phyloP scores from a whole-genome alignment of 371 early-diverging fungal genomes.

The Polyrhizophydium stewartii region DNA sequence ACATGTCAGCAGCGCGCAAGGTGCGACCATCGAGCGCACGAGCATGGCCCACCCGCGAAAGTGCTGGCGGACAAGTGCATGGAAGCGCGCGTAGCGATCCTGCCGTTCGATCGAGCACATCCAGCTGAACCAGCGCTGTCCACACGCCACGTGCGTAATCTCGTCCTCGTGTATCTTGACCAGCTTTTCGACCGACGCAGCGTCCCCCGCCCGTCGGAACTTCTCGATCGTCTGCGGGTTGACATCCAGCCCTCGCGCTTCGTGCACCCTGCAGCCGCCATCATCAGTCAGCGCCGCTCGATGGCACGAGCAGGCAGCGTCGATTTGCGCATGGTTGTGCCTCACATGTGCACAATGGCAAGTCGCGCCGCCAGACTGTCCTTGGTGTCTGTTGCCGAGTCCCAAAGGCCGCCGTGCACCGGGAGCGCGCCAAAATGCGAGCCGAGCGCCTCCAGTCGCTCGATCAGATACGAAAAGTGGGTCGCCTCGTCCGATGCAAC shows the following conservation, averaged over 20 bases:
- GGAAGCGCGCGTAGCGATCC: slow-evolving; percentile 29
- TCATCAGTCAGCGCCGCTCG: neutral
- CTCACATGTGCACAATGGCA: slow-evolving; percentile 50
- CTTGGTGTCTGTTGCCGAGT: slow-evolving; percentile 46
- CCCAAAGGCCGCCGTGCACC: slow-evolving; percentile 57
- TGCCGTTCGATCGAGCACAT: slow-evolving; percentile 17
- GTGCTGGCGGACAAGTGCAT: slow-evolving; percentile 20
- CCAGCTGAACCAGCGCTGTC: slow-evolving; percentile 51
- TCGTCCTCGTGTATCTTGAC: slow-evolving; percentile 50
- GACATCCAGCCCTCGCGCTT: slow-evolving; percentile 59
- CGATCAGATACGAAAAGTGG: slow-evolving; percentile 46
- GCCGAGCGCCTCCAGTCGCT: slow-evolving; percentile 41
- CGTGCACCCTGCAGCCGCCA: slow-evolving; percentile 35
- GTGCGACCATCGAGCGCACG: neutral
- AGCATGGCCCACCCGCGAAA: slow-evolving; percentile 8
- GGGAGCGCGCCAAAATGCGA: slow-evolving; percentile 47
- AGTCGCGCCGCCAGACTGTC: slow-evolving; percentile 39
- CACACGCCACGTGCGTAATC: slow-evolving; percentile 40
- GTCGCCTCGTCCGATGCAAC: slow-evolving; percentile 55
- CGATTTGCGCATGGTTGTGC: neutral
- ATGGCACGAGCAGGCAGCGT: neutral
- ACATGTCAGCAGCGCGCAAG: slow-evolving; percentile 1
- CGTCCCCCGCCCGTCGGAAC: slow-evolving; percentile 44
- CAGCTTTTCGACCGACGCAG: slow-evolving; percentile 43
- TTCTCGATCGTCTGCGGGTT: slow-evolving; percentile 54